These are phyloP conservation scores for Cryptosporidium ryanae DNA, from an alignment of 169 alveolate genomes.

Conservation along the genomic window DNA sequence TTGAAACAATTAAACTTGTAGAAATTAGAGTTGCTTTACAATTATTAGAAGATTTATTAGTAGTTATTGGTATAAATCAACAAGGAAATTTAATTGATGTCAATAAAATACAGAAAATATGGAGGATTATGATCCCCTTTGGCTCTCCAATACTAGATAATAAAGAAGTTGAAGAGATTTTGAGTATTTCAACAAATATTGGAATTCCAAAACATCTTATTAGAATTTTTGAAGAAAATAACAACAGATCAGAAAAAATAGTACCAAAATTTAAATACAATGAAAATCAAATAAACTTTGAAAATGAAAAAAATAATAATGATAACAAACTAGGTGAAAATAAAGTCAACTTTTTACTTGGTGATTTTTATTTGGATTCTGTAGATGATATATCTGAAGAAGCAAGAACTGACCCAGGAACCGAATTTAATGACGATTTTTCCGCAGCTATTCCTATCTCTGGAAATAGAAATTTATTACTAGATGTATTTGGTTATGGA, in stretches of 20 bases:
- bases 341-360: not conserved
- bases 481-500: constrained; percentile 14
- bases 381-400: constrained; percentile 10
- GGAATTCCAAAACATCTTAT: constrained; percentile 13
- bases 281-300: not conserved
- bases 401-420: not conserved
- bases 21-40: constrained; percentile 42
- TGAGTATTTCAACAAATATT: not conserved
- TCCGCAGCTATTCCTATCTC: not conserved
- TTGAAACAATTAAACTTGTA: not conserved
- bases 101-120: constrained; percentile 1
- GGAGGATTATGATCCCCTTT: constrained; percentile 58
- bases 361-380: constrained; percentile 28
- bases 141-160: constrained; percentile 34
- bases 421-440: not conserved
- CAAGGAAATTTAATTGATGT: not conserved
- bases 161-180: constrained; percentile 1
- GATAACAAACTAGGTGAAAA: not conserved
- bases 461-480: not conserved
- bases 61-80: not conserved
- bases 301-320: not conserved
- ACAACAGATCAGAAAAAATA: not conserved
- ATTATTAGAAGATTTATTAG: constrained; percentile 30
- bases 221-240: not conserved
- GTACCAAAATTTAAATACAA: not conserved